Conservation (phyloP, 2,329 filamentous ascomycete species). For the Dactylella cylindrospora region DNA sequence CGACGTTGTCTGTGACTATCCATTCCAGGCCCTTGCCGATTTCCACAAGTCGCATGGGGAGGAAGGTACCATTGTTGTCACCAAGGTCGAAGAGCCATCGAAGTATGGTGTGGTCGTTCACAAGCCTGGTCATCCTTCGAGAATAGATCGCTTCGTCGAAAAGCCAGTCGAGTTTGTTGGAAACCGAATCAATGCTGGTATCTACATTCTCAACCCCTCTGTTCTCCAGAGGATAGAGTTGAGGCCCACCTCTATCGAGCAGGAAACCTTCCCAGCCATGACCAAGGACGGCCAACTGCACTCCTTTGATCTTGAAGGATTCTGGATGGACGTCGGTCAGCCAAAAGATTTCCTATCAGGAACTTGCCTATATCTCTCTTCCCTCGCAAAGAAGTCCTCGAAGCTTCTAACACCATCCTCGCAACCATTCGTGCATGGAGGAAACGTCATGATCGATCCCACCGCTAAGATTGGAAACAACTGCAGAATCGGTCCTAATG, state of each 20-base stretch:
- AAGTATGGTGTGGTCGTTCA: slow-evolving; percentile 99
- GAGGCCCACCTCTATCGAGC: slow-evolving; percentile 94
- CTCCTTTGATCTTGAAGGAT: slow-evolving; percentile 93
- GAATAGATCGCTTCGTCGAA: slow-evolving; percentile 98
- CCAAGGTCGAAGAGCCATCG: slow-evolving; percentile 97
- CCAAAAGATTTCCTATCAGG: slow-evolving; percentile 97
- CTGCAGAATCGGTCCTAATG: slow-evolving; percentile 96
- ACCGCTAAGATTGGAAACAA: slow-evolving; percentile 96
- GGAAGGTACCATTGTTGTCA: slow-evolving; percentile 96
- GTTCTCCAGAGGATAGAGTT: slow-evolving; percentile 90
- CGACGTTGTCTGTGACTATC: slow-evolving; percentile 97
- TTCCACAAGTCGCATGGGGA: slow-evolving; percentile 94
- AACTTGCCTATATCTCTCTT: slow-evolving; percentile 93
- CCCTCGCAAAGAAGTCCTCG: slow-evolving; percentile 83
- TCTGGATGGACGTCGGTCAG: slow-evolving; percentile 99
- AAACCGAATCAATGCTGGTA: slow-evolving; percentile 97
- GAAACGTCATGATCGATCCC: slow-evolving; percentile 93
- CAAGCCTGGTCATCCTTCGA: slow-evolving; percentile 84
- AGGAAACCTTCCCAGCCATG: slow-evolving; percentile 97
- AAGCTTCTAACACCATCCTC: slow-evolving; percentile 74
- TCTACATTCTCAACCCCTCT: slow-evolving; percentile 95
- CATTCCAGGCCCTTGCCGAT: slow-evolving; percentile 81
- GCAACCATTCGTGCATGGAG: slow-evolving; percentile 82
- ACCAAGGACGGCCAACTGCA: slow-evolving; percentile 86
- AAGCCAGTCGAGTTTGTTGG: slow-evolving; percentile 98